Evolutionary conservation across 306 rosid genomes (phyloP), one percentile per base, ranked within the genome.

Genomic region (Quercus engelmannii): DNA sequence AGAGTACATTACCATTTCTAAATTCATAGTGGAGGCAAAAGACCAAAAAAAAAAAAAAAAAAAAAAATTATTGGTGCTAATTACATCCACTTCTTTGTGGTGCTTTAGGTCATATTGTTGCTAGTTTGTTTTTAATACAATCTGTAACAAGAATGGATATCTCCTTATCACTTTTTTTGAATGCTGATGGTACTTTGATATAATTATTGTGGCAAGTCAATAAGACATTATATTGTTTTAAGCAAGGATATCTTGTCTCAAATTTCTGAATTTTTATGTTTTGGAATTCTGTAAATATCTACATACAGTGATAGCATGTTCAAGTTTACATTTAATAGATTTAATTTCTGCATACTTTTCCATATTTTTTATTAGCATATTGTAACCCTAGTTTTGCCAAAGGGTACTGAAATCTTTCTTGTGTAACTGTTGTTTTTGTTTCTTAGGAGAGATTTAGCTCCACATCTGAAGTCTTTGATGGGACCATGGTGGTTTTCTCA

Each of bases 401-500:
- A 46, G 31, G 76, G 68, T 65, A 38, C 35, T 73, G 61, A 26
- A 46, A 57, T 41, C 78, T 78, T 80, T 71, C 71, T 73, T 76
- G 74, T 74, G n/a, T 35, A 82, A 74, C 73, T 86, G 54, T 71
- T 62, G 30, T 21, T 57, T 55, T 56, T 82, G 59, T 63, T 56
- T 85, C 33, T 72, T 88, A 95, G 99, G 96, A 91, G 99, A 90
- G 98, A 95, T 75, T 77, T 95, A 79, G 99, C 99, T 59, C 97
- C 89, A 0, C 97, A 92, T 61, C 79, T 95, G 83, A 95, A 92
- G 87, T 90, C 92, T 84, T 85, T 95, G 89, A 92, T 95, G 93
- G 99, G 99, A 55, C 98, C 99, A 21, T 95, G 99, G 98, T 95
- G 99, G 99, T 92, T 95, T 91, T 89, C 99, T 79, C 99, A 95